These are phyloP conservation scores for Chaetomium olivaceum DNA, from an alignment of 2,329 filamentous ascomycete genomes.

Conservation along the genomic window DNA sequence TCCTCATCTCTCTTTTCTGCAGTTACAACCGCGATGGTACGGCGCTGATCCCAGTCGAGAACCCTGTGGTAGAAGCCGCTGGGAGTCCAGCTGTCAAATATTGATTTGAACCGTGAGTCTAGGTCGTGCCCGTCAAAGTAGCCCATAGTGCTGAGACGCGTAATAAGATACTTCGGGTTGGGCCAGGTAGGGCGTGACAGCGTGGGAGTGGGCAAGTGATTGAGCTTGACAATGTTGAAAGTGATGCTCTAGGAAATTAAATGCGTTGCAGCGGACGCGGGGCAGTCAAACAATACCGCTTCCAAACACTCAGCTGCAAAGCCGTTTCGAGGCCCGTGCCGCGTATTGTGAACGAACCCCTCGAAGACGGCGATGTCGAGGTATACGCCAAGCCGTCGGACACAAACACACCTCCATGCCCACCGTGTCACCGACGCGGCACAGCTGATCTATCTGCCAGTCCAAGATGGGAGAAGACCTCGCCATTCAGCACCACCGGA, in stretches of 20 bases:
- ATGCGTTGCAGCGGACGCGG: neutral
- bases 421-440: neutral
- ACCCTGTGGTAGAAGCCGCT: neutral
- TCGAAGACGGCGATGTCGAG: too few species aligned
- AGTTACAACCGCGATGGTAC: neutral
- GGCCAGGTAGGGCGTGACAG: neutral
- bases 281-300: neutral
- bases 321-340: too few species aligned
- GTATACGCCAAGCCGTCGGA: too few species aligned
- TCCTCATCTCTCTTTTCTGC: neutral
- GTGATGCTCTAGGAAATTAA: neutral
- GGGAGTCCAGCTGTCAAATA: neutral
- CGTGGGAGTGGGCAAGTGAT: neutral
- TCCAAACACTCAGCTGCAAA: neutral
- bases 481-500: neutral
- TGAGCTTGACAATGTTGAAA: neutral
- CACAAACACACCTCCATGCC: too few species aligned
- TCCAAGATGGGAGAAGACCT: neutral
- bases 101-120: slow-evolving; percentile 6
- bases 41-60: slow-evolving; percentile 10
- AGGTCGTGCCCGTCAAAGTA: slow-evolving; percentile 7
- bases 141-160: neutral
- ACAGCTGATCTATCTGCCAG: neutral
- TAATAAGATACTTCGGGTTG: neutral
- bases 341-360: too few species aligned